Evolutionary conservation across 202 grass and related monocot species (phyloP), one percentile per base, ranked within the genome.

Genomic region (Brachypodium distachyon): DNA sequence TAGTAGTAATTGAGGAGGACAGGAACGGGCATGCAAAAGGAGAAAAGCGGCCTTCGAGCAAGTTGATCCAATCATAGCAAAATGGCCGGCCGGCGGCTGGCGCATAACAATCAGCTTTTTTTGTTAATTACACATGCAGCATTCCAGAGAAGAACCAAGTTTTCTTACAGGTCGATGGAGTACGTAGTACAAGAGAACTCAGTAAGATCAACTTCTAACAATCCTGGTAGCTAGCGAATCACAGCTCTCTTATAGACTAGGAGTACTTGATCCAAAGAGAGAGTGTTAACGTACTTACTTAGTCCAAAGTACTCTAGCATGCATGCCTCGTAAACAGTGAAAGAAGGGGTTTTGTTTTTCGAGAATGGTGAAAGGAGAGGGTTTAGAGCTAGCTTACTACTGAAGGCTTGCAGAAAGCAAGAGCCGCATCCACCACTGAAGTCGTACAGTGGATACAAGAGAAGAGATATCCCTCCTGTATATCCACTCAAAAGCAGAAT

Each of bases 371-470:
- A n/a, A n/a, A n/a, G n/a, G n/a, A n/a, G n/a, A n/a, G n/a, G n/a
- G n/a, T n/a, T 28, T 67, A 44, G 7, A 44, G n/a, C 8, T 17
- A 46, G n/a, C n/a, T 23, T 2, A 1, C 40, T 23, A 12, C 41
- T 49, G 44, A 83, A 82, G 73, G 67, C 74, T 82, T 44, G 78
- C 74, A 67, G 74, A 87, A 87, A 78, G 80, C 74, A 63, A 73
- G 3, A 80, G 61, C 47, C 69, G 19, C 42, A n/a, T 52, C 42
- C 52, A 10, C 51, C 58, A 56, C 42, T 26, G 9, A 17, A 12
- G 1, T 59, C 14, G 2, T 59, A 22, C 74, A 29, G 12, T 53
- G 74, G 80, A 61, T 42, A 80, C 26, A 33, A 23, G 59, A 59
- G 67, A 33, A 23, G 59, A 59, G 67, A 73, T 59, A 83, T 78